Evolutionary conservation across 1,284 basidiomycete species (phyloP), one percentile per base, ranked within the genome.

Genomic region (Entoloma clypeatum): DNA sequence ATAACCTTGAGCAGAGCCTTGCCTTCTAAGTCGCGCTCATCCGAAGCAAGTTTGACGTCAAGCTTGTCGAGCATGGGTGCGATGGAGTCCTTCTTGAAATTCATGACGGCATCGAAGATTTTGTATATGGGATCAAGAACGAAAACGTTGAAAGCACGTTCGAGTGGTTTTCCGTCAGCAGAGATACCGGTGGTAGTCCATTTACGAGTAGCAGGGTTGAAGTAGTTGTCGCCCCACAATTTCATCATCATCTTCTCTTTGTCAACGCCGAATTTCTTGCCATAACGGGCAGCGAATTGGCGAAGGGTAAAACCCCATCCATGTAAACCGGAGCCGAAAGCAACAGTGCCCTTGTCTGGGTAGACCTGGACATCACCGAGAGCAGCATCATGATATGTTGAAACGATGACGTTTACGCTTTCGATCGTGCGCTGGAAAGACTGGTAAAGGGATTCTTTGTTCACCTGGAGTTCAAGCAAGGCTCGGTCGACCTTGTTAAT

Each of bases 401-500:
- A 94, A 67, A 99, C 84, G 67, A 98, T 93, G 71, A 99, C 96
- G 75, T 99, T 99, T 51, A 97, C 95, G 50, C 79, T 91, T 74
- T 99, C 95, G 64, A 99, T 86, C 52, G 96, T 99, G 67, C 96
- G 92, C 58, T 79, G 81, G 87, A 99, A 99, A 41, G 92, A 92
- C 72, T 98, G 96, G 79, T 86, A 99, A 45, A 99, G 86, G 57
- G 90, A 86, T 69, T 99, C 96, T 76, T 99, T 98, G 65, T 80
- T 75, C 54, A 98, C 90, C 72, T 99, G 96, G 48, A 99, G 84
- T 74, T 99, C 96, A 59, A 99, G 91, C 41, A 99, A 83, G 47
- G 96, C 96, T 67, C 96, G 95, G 74, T 99, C 96, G 62, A 99
- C 94, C 81, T 99, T 99, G 86, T 99, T 99, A 75, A 99, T 94